A percentile compares a stretch with the other conserved stretches of the same genome.
phyloP scores from a whole-genome alignment of 1,284 basidiomycete species.

The Coriolopsis trogii region DNA sequence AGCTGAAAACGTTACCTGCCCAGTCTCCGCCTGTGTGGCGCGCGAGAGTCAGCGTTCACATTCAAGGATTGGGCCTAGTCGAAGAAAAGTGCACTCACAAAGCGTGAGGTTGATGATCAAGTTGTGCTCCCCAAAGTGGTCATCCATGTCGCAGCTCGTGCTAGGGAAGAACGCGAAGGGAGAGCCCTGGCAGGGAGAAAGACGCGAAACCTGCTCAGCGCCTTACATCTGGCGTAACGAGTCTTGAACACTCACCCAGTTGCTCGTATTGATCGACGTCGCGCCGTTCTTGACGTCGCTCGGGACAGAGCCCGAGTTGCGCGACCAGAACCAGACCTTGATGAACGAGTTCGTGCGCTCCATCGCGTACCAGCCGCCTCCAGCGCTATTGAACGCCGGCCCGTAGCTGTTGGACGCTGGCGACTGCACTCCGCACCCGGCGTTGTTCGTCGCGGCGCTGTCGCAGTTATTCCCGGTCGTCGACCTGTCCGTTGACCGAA shows the following conservation, averaged over 20 bases:
- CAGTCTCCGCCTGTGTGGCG: slow-evolving; percentile 46
- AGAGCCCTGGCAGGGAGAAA: slow-evolving; percentile 41
- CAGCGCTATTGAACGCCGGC: slow-evolving; percentile 57
- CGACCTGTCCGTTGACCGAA: slow-evolving; percentile 10
- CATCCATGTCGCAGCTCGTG: slow-evolving; percentile 47
- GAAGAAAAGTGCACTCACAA: slow-evolving; percentile 29
- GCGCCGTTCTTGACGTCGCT: slow-evolving; percentile 45
- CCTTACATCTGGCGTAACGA: background rate
- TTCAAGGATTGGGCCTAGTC: background rate
- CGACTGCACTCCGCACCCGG: slow-evolving; percentile 65
- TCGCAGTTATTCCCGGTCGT: slow-evolving; percentile 24
- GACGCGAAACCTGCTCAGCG: background rate
- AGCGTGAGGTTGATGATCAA: slow-evolving; percentile 58
- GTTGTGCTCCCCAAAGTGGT: slow-evolving; percentile 54
- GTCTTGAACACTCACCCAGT: slow-evolving; percentile 11
- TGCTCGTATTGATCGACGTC: slow-evolving; percentile 44
- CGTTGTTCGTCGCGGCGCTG: slow-evolving; percentile 44
- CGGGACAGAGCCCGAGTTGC: slow-evolving; percentile 45
- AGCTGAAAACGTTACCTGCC: slow-evolving; percentile 49
- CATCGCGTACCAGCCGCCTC: slow-evolving; percentile 65
- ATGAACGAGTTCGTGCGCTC: slow-evolving; percentile 52
- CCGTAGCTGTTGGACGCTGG: slow-evolving; percentile 55
- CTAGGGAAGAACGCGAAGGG: slow-evolving; percentile 58
- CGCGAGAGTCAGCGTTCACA: background rate
- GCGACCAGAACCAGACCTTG: slow-evolving; percentile 65